These are phyloP conservation scores for Sanghuangporus baumii DNA, from an alignment of 1,284 basidiomycete species.

Conservation along the genomic window DNA sequence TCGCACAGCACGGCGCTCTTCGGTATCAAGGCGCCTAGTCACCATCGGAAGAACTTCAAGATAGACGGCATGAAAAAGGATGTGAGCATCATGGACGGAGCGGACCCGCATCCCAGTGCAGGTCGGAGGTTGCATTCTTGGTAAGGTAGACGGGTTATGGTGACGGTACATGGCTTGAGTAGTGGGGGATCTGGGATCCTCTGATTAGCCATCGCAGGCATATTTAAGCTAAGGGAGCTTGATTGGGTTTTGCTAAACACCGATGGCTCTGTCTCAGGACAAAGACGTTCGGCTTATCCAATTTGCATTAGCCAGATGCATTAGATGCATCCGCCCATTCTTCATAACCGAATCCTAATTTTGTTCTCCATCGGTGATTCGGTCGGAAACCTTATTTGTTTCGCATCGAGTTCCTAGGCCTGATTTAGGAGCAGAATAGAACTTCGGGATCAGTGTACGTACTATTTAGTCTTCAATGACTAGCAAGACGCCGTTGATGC, in stretches of 20 bases:
- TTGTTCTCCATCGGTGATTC: constrained; percentile 7
- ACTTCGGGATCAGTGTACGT: constrained; percentile 10
- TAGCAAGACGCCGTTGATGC: constrained; percentile 4
- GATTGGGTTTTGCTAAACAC: constrained; percentile 16
- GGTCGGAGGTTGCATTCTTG: constrained; percentile 38
- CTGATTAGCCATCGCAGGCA: constrained; percentile 1
- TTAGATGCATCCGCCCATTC: neutral
- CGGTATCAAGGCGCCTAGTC: constrained; percentile 35
- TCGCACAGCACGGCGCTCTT: constrained; percentile 37
- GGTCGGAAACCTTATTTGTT: constrained; percentile 10
- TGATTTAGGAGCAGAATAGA: constrained; percentile 11
- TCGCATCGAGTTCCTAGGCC: constrained; percentile 2
- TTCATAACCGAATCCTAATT: constrained; percentile 7
- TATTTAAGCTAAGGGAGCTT: constrained; percentile 18
- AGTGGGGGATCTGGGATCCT: neutral
- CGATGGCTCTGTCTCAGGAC: constrained; percentile 1
- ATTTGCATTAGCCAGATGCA: constrained; percentile 2
- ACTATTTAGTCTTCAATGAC: neutral
- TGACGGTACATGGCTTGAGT: constrained; percentile 14
- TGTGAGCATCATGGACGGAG: constrained; percentile 35
- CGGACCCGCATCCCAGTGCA: constrained; percentile 35
- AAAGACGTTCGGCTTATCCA: constrained; percentile 8
- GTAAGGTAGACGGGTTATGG: constrained; percentile 6
- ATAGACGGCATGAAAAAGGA: constrained; percentile 38
- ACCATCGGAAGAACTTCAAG: constrained; percentile 35